Evolutionary conservation across 495 filamentous ascomycete species (phyloP).

Genomic region (Annulohypoxylon maeteangense): DNA sequence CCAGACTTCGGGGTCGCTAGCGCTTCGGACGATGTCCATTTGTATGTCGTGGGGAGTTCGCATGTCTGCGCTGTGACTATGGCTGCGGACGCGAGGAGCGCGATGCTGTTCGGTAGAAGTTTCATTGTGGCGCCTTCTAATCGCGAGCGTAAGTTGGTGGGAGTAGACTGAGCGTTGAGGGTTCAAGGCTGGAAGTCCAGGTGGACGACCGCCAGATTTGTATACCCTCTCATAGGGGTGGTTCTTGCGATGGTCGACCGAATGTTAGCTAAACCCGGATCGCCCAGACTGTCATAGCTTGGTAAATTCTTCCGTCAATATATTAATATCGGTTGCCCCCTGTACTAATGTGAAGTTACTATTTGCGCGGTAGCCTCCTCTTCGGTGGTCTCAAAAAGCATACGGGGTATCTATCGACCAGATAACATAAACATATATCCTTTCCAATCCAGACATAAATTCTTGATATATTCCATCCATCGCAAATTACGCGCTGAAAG

Average conservation of each 20-base stretch:
- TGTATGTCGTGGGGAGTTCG: constrained; percentile 64
- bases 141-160: not conserved
- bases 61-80: constrained; percentile 50
- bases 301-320: not conserved
- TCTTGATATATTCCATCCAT: not conserved
- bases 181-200: not conserved
- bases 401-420: not conserved
- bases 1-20: constrained; percentile 62
- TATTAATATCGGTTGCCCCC: not conserved
- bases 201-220: not conserved
- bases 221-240: not conserved
- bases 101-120: constrained; percentile 8
- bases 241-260: not conserved
- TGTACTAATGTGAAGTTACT: not conserved
- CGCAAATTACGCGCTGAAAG: not conserved
- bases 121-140: constrained; percentile 26
- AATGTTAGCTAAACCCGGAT: not conserved
- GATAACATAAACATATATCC: not conserved
- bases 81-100: constrained; percentile 40
- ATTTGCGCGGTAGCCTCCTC: not conserved
- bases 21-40: constrained; percentile 62
- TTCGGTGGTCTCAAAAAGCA: not conserved
- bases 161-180: not conserved
- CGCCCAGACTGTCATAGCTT: not conserved
- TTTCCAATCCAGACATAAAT: not conserved